Evolutionary conservation across 768 basidiomycete species (phyloP), one percentile per base, ranked within the genome.

Genomic region (Suillus discolor): DNA sequence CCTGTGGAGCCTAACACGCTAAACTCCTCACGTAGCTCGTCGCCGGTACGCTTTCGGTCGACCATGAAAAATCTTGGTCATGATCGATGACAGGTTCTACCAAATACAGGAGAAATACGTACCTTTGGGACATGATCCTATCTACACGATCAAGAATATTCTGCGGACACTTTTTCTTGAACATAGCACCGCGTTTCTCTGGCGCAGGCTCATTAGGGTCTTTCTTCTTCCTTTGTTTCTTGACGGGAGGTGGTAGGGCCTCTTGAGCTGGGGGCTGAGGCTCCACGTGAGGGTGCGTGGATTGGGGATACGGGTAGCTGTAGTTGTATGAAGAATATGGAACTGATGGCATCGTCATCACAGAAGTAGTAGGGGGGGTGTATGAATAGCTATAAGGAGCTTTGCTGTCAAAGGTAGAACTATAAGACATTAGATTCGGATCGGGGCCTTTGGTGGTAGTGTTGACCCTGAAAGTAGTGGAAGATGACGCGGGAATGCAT

Each of bases 1-100:
- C 92, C 92, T 0, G 92, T 94, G 4, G 90, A 90, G 2, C 93
- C 93, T 23, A 93, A 80, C 28, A 93, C 87, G 54, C 84, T 86
- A 70, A 90, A 91, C 66, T 83, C 82, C 71, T 92, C 90, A 34
- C 80, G 77, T 13, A 88, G 78, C 62, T 86, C 83, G 0, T 79
- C 79, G 1, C 76, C 81, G 1, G 80, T 75, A 20, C 89, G 79
- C 18, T 79, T 78, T 9, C 93, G 78, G 62, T 90, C 87, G 64
- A 96, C 82, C 87, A 94, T 89, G 71, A 88, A 94, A 77, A 94
- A 89, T 62, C 88, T 89, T 47, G 47, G 44, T 51, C 11, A 42
- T 3, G 20, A 41, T 42, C 18, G 16, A 28, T 60, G 18, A 28
- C 11, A 28, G 15, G 53, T 36, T 38, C 28, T 28, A 41, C 16